Evolutionary conservation across 176 grass and related monocot species (phyloP), one percentile per base, ranked within the genome.

Genomic region (Elymus sibiricus): DNA sequence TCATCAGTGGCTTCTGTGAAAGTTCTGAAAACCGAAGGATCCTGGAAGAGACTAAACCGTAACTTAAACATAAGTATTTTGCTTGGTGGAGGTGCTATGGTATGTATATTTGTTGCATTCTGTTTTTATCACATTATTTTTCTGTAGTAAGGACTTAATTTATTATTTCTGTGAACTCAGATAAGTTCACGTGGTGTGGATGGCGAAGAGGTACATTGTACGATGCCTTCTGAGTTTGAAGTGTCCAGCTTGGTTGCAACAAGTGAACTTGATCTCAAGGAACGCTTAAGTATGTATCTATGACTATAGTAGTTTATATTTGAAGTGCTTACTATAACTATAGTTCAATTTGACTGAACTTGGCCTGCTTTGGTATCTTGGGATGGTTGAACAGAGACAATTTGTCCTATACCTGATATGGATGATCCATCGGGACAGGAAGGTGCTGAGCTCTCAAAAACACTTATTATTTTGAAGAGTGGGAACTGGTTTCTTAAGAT

Each of bases 31-130:
- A 89, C 82, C 22, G 91, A 98, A 90, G n/a, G 93, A 46, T 82
- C 79, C 49, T 86, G 88, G 88, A 87, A 84, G 49, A 92, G 88
- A 80, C 93, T 88, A 63, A 89, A 85, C 25, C 91, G 93, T 83
- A 73, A 62, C 9, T 83, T 98, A 70, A 83, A 86, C 81, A 88
- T 95, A 62, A 88, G 81, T 87, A 74, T 98, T 70, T 86, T 98
- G 43, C 90, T 98, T 40, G 96, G 96, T 83, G 93, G 88, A 86
- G 92, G 90, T 91, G 89, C 91, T 78, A 91, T 86, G 93, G 96
- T 98, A 67, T 72, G 84, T 59, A 22, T 85, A 79, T 70, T 70
- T 6, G 9, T 82, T 78, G 2, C 40, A 8, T 61, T 27, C 2
- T 42, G 28, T 19, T 77, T 17, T 80, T 34, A 71, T 55, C 39